phyloP scores from a whole-genome alignment of 176 grass and related monocot species.

The Oryza longistaminata region DNA sequence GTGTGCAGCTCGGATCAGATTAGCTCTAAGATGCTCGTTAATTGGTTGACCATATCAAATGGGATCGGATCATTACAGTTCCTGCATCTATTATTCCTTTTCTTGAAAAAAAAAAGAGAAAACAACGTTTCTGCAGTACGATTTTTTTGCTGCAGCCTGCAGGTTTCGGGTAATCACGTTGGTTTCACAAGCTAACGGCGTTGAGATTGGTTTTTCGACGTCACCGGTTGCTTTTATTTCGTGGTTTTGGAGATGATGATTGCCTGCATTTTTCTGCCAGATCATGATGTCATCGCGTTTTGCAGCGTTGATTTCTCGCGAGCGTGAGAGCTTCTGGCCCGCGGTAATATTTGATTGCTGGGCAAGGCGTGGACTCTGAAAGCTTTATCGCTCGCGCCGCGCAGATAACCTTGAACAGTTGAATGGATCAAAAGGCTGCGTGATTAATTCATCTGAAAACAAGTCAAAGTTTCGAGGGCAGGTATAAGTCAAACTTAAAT shows the following conservation, averaged over 20 bases:
- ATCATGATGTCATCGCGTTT: not conserved
- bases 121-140: not conserved
- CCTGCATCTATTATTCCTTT: not conserved
- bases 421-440: not conserved
- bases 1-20: not conserved
- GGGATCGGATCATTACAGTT: not conserved
- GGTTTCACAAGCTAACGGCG: not conserved
- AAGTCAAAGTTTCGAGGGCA: not conserved
- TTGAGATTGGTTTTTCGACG: not conserved
- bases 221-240: not conserved
- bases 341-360: slow-evolving; percentile 34
- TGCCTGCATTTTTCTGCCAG: not conserved
- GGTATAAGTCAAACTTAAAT: not conserved
- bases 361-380: slow-evolving; percentile 38
- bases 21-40: not conserved
- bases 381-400: not conserved
- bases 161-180: not conserved
- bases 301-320: not conserved
- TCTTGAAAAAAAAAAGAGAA: not conserved
- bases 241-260: not conserved
- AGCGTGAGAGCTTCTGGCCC: slow-evolving; percentile 18
- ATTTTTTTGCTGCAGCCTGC: not conserved
- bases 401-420: not conserved
- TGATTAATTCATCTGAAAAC: not conserved
- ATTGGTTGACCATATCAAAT: not conserved